These are phyloP conservation scores for Penicillium sp. DNA, from an alignment of 2,329 filamentous ascomycete species.

Conservation along the genomic window DNA sequence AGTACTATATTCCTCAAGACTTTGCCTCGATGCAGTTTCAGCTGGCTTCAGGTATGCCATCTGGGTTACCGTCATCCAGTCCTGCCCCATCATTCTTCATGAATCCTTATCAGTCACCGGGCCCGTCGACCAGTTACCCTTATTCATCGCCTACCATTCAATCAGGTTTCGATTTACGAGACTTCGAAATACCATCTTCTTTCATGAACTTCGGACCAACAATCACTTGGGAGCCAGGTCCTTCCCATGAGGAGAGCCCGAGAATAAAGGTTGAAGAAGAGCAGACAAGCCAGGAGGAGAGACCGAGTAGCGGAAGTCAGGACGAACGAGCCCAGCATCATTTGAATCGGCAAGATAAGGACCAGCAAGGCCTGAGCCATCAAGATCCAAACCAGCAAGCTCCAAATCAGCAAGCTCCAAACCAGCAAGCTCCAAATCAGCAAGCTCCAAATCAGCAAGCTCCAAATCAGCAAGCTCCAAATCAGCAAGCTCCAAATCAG, in stretches of 20 bases:
- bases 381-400: neutral
- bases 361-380: neutral
- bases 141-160: neutral
- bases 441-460: neutral
- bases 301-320: neutral
- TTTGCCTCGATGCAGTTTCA: neutral
- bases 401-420: neutral
- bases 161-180: neutral
- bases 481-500: neutral
- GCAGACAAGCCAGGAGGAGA: neutral
- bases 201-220: neutral
- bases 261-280: neutral
- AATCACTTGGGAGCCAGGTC: slow-evolving; percentile 6
- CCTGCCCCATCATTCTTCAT: neutral
- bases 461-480: neutral
- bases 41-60: neutral
- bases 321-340: too few species aligned
- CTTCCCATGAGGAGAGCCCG: neutral
- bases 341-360: neutral
- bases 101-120: neutral
- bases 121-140: neutral
- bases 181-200: neutral
- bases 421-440: neutral
- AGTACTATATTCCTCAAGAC: slow-evolving; percentile 8
- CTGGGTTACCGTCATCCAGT: neutral